A percentile compares a stretch with the other conserved stretches of the same genome.
Evolutionary conservation across 2,329 filamentous ascomycete species (phyloP).

Genomic region (Fusarium fracticaudum): DNA sequence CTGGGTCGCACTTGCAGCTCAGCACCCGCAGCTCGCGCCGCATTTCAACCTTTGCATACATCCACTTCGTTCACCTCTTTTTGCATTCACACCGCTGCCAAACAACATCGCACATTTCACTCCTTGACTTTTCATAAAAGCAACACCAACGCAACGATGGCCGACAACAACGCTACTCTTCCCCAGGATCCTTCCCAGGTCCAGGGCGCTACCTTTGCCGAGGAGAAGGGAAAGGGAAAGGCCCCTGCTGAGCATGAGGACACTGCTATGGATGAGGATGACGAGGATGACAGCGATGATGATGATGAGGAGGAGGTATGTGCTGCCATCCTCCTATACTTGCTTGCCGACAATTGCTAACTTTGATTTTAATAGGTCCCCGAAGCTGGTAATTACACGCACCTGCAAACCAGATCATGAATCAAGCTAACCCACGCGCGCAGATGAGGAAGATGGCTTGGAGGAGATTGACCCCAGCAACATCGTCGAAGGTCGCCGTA

Average conservation of each 20-base stretch:
- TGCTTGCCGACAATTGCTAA: slow-evolving; percentile 35
- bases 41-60: slow-evolving; percentile 35
- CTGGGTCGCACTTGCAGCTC: slow-evolving; percentile 16
- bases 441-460: slow-evolving; percentile 79
- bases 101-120: slow-evolving; percentile 5
- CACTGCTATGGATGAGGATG: slow-evolving; percentile 77
- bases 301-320: slow-evolving; percentile 51
- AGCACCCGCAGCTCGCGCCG: slow-evolving; percentile 42
- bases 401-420: slow-evolving; percentile 4
- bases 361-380: slow-evolving; percentile 35
- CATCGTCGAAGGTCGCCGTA: slow-evolving; percentile 84
- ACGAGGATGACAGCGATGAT: slow-evolving; percentile 60
- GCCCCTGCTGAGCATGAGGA: slow-evolving; percentile 66
- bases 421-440: slow-evolving; percentile 49
- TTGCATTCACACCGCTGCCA: slow-evolving; percentile 13
- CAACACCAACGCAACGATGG: slow-evolving; percentile 50
- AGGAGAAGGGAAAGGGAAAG: slow-evolving; percentile 91
- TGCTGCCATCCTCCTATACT: background rate
- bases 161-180: slow-evolving; percentile 61
- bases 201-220: slow-evolving; percentile 53
- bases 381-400: slow-evolving; percentile 44
- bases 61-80: slow-evolving; percentile 14
- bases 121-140: background rate
- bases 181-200: slow-evolving; percentile 55
- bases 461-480: slow-evolving; percentile 92